Conservation (phyloP, 345 rosid species). For the Kandelia obovata region DNA sequence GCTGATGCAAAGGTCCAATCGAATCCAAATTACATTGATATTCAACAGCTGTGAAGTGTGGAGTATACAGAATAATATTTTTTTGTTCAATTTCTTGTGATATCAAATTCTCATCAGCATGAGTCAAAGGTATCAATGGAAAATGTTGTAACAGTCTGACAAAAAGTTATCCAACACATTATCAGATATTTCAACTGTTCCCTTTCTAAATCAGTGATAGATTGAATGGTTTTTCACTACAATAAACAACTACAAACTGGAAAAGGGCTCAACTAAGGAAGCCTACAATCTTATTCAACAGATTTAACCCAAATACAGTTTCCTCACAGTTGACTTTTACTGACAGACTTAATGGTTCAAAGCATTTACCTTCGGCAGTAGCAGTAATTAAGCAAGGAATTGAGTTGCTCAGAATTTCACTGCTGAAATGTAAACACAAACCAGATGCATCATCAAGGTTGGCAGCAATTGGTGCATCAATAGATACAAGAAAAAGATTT, state of each 20-base stretch:
- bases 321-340: constrained; percentile 89
- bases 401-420: constrained; percentile 79
- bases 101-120: not conserved
- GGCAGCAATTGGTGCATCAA: constrained; percentile 70
- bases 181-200: not conserved
- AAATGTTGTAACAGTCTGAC: not conserved
- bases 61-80: too few relatives aligned
- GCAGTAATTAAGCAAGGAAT: constrained; percentile 71
- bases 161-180: not conserved
- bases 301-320: constrained; percentile 83
- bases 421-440: constrained; percentile 69
- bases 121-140: not conserved
- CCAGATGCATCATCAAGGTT: constrained; percentile 79
- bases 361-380: constrained; percentile 81
- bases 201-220: not conserved
- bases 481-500: constrained; percentile 68
- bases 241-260: not conserved
- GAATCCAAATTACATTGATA: not conserved
- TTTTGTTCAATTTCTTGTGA: too few relatives aligned
- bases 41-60: too few relatives aligned
- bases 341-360: constrained; percentile 49
- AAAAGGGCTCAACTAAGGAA: constrained; percentile 50
- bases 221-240: not conserved
- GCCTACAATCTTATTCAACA: constrained; percentile 72
- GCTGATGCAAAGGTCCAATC: not conserved